Evolutionary conservation across 768 basidiomycete species (phyloP).

Genomic region (Trichaptum fuscoviolaceum): DNA sequence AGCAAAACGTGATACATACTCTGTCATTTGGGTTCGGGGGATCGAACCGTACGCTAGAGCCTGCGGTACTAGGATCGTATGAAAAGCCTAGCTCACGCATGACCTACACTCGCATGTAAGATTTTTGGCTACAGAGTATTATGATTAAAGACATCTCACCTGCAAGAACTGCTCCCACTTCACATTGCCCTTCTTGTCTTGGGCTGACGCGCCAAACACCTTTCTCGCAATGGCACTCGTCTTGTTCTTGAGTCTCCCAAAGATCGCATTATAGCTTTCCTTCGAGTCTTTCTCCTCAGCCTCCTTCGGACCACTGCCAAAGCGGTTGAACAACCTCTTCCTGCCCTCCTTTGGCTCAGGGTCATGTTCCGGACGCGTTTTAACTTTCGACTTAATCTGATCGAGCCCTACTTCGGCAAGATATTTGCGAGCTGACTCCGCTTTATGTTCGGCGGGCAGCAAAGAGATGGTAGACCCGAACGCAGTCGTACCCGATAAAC

Average conservation of each 20-base stretch:
- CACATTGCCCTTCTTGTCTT: constrained; percentile 55
- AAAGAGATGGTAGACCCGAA: constrained; percentile 33
- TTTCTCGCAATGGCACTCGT: constrained; percentile 58
- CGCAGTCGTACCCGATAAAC: constrained; percentile 10
- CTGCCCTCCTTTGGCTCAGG: constrained; percentile 37
- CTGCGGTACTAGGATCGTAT: constrained; percentile 70
- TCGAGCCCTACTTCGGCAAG: constrained; percentile 46
- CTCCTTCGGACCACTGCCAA: constrained; percentile 33
- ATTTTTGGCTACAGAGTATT: constrained; percentile 1
- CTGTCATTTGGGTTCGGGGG: constrained; percentile 52
- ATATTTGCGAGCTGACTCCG: constrained; percentile 70
- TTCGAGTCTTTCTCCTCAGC: constrained; percentile 34
- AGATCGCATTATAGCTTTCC: constrained; percentile 48
- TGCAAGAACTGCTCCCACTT: constrained; percentile 78
- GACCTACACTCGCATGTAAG: constrained; percentile 35
- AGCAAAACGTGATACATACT: constrained; percentile 26
- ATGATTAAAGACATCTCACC: constrained; percentile 30
- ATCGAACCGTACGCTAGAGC: constrained; percentile 79
- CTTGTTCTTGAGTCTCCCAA: constrained; percentile 54
- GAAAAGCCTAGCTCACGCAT: constrained; percentile 78
- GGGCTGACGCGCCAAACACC: constrained; percentile 50
- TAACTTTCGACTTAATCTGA: constrained; percentile 57
- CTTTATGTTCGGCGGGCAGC: constrained; percentile 44
- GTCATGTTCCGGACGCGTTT: constrained; percentile 60
- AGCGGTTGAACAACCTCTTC: constrained; percentile 47